Evolutionary conservation across 31 red algal species (phyloP).

Genomic region (Odonthalia washingtoniensis): DNA sequence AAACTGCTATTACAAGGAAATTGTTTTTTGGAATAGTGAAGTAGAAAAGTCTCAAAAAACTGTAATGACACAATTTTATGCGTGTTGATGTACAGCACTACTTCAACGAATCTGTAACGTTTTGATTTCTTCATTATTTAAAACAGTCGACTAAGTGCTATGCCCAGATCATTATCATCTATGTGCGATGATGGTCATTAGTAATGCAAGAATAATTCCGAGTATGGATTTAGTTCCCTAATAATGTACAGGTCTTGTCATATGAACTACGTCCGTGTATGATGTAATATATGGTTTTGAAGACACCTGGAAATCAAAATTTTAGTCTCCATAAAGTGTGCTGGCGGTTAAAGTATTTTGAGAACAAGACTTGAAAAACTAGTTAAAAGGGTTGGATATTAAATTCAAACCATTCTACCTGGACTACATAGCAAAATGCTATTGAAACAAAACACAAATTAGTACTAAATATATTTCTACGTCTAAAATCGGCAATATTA

Average conservation of each 20-base stretch:
- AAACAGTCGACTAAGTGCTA: background rate
- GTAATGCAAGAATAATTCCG: background rate
- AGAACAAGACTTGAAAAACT: background rate
- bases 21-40: conserved; percentile 26
- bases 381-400: background rate
- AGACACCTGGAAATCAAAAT: conserved; percentile 16
- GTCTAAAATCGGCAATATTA: background rate
- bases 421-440: conserved; percentile 14
- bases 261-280: background rate
- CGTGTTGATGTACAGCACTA: conserved; percentile 3
- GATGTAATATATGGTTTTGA: conserved; percentile 16
- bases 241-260: background rate
- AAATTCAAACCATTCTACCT: conserved; percentile 15
- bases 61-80: background rate
- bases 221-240: conserved; percentile 20
- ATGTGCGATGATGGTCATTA: no score
- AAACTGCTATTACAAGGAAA: conserved; percentile 27
- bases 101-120: conserved; percentile 23
- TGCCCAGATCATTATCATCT: conserved; percentile 42
- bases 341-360: conserved; percentile 2
- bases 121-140: conserved; percentile 8
- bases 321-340: conserved; percentile 17
- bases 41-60: background rate
- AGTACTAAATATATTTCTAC: conserved; percentile 15
- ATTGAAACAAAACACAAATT: conserved; percentile 36